Evolutionary conservation across 495 filamentous ascomycete species (phyloP), one percentile per base, ranked within the genome.

Genomic region (Penicillium mononematosum): DNA sequence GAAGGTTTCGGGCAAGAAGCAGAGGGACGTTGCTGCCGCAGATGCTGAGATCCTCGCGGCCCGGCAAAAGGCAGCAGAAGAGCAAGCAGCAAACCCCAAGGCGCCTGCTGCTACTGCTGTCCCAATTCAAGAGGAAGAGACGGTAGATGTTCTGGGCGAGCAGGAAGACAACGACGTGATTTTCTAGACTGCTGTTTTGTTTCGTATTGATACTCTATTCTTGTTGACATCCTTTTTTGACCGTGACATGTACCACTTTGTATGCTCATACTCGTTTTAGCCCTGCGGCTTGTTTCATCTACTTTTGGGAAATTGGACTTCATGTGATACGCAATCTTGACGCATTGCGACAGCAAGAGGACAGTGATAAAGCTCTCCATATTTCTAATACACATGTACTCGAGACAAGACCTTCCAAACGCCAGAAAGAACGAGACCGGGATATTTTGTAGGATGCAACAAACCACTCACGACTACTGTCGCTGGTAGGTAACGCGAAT

Each of bases 1-100:
- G 79, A 99, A 99, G 80, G 93, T 96, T 22, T 91, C 91, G n/a
- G 83, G 82, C 65, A 97, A 97, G 77, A 98, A 98, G 68, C 89
- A 95, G 68, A 77, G 91, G 62, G 92, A 96, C 53, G 85, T 70
- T 17, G 89, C 88, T 3, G 86, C 82, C 10, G 83, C 82, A 49
- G 89, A 92, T 59, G 86, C 86, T 42, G 88, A 91, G 70, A 85
- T 89, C 71, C 80, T 83, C 55, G 73, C 73, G 9, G 83, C 81
- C 69, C 83, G 76, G 52, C 79, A 81, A 63, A 79, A 65, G 54
- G 74, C 75, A 48, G 78, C 73, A 27, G 70, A 72, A 46, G 52
- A 70, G 45, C 69, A 77, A 50, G 65, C 72, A 46, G 57, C 32
- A 39, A 47, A 55, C 32, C 43, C 52, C 11, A n/a, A 55, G 63